Conservation (phyloP, 2,329 filamentous ascomycete genomes). For the Colletotrichum australisinense region DNA sequence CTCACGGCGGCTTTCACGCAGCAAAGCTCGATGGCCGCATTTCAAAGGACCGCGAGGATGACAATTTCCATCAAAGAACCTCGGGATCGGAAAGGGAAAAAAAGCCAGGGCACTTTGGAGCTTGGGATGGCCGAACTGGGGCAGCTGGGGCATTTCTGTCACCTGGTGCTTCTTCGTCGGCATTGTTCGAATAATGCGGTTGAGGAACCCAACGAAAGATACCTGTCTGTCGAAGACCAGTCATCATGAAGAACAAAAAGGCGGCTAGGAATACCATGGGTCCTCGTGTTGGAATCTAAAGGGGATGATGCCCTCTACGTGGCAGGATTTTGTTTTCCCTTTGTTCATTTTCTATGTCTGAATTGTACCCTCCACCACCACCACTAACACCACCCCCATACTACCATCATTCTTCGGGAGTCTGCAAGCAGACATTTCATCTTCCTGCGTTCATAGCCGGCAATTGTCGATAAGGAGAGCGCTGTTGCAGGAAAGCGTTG, state of each 20-base stretch:
- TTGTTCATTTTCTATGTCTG: conserved; percentile 36
- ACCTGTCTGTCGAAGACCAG: conserved; percentile 26
- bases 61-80: conserved; percentile 44
- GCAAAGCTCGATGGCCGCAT: conserved; percentile 35
- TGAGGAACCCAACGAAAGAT: conserved; percentile 15
- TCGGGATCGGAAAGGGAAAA: conserved; percentile 46
- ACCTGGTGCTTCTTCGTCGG: conserved; percentile 21
- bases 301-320: conserved; percentile 23
- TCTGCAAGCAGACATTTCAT: conserved; percentile 33
- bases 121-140: conserved; percentile 34
- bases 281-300: conserved; percentile 28
- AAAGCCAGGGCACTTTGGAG: conserved; percentile 41
- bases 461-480: conserved; percentile 6
- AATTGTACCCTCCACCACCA: conserved; percentile 32
- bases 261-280: conserved; percentile 32
- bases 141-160: conserved; percentile 33
- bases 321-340: conserved; percentile 36
- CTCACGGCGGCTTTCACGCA: conserved; percentile 37
- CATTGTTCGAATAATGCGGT: conserved; percentile 5
- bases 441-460: conserved; percentile 27
- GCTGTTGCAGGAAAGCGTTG: conserved; percentile 10
- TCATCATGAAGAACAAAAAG: conserved; percentile 28
- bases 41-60: conserved; percentile 32
- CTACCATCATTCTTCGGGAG: background rate
- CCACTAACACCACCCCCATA: background rate